A percentile compares a stretch with the other conserved stretches of the same genome.
Conservation (phyloP, 495 filamentous ascomycete species). For the Rostrohypoxylon terebratum region DNA sequence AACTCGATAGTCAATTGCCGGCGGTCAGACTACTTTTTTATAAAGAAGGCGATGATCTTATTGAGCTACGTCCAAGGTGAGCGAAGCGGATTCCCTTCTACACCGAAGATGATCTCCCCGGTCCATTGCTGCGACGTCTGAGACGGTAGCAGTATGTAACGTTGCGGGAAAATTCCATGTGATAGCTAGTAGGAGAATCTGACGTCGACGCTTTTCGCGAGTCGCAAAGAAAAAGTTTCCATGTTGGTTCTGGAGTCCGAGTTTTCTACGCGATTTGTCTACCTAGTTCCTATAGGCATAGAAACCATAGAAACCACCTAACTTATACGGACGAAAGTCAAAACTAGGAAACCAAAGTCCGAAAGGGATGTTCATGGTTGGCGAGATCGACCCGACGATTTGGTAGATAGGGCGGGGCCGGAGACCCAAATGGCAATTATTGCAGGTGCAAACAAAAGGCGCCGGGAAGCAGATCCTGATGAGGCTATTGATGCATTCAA, state of each 20-base stretch:
- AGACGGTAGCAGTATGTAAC: conserved; percentile 33
- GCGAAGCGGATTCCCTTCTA: conserved; percentile 12
- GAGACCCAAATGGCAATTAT: conserved; percentile 20
- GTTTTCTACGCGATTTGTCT: neutral
- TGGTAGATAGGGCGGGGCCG: conserved; percentile 34
- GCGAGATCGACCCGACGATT: conserved; percentile 39
- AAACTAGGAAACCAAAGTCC: conserved; percentile 30
- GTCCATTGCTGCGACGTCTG: conserved; percentile 33
- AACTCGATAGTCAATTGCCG: conserved; percentile 32
- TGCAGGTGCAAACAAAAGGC: conserved; percentile 27
- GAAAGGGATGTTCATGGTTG: conserved; percentile 41
- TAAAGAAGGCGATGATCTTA: conserved; percentile 9
- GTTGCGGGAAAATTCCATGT: conserved; percentile 33
- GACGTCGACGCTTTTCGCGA: conserved; percentile 20
- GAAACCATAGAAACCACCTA: neutral
- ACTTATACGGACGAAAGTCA: conserved; percentile 22
- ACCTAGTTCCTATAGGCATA: too few relatives aligned
- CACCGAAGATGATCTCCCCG: conserved; percentile 20
- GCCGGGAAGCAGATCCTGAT: conserved; percentile 32
- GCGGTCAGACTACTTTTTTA: conserved; percentile 4
- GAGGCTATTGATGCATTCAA: conserved; percentile 11
- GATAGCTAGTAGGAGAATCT: conserved; percentile 22
- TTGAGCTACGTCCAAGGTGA: conserved; percentile 27
- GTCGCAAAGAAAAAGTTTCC: conserved; percentile 12
- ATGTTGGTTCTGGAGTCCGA: conserved; percentile 21